Percentiles rank a stretch among this genome's conserved stretches.
Evolutionary conservation across 2,329 filamentous ascomycete species (phyloP).

Genomic region (Claviceps arundinis): DNA sequence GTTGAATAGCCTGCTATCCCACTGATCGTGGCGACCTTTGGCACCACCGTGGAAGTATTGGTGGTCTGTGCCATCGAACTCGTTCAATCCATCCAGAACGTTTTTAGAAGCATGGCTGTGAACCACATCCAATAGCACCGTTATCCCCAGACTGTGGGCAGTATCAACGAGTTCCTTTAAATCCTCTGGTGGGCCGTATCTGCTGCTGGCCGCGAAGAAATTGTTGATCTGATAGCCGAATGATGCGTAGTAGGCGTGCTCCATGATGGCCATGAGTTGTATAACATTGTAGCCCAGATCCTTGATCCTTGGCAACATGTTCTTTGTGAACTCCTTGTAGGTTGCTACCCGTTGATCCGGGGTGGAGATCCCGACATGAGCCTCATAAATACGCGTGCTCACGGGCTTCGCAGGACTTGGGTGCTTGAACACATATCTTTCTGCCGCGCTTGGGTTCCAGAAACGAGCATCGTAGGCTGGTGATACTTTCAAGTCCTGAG

Average conservation of each 20-base stretch:
- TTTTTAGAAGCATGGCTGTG: slow-evolving; percentile 99
- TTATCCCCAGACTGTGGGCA: slow-evolving; percentile 80
- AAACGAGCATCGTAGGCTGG: slow-evolving; percentile 90
- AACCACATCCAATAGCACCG: slow-evolving; percentile 86
- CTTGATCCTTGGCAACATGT: slow-evolving; percentile 84
- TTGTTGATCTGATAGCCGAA: slow-evolving; percentile 99
- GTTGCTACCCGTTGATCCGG: slow-evolving; percentile 79
- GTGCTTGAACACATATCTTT: slow-evolving; percentile 79
- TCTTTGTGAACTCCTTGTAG: slow-evolving; percentile 93
- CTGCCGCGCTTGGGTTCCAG: slow-evolving; percentile 76
- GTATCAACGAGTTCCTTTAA: slow-evolving; percentile 94
- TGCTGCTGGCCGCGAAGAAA: slow-evolving; percentile 94
- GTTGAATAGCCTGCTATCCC: slow-evolving; percentile 96
- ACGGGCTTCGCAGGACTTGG: slow-evolving; percentile 66
- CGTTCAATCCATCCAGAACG: slow-evolving; percentile 83
- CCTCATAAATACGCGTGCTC: slow-evolving; percentile 90
- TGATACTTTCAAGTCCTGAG: slow-evolving; percentile 79
- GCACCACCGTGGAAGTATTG: slow-evolving; percentile 86
- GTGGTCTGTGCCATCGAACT: slow-evolving; percentile 90
- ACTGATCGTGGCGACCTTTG: slow-evolving; percentile 79
- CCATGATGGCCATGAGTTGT: slow-evolving; percentile 98
- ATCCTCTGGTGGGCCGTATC: slow-evolving; percentile 87
- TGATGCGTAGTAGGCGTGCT: slow-evolving; percentile 97
- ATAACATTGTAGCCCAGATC: slow-evolving; percentile 91
- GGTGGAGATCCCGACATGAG: slow-evolving; percentile 95